Conservation (phyloP, 306 rosid genomes). For the Herpetospermum pedunculosum region DNA sequence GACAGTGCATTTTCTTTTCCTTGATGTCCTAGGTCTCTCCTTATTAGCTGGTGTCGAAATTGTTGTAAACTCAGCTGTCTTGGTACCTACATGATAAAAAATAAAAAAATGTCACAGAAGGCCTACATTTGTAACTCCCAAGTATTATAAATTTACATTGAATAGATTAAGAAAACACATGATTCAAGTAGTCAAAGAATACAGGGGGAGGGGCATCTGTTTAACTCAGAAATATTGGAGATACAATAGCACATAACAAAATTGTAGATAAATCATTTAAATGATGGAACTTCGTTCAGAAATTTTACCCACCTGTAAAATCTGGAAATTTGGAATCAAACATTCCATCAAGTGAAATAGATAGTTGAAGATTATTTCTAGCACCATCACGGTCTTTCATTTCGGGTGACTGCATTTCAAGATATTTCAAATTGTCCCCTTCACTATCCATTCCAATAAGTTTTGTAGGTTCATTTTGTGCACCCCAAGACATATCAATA, state of each 20-base stretch:
- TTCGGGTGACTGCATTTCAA: conserved; percentile 25
- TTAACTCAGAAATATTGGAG: conserved; percentile 4
- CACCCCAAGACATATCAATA: conserved; percentile 13
- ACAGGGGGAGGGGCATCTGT: background rate
- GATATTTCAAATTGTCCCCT: conserved; percentile 16
- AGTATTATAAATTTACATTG: background rate
- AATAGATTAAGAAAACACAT: background rate
- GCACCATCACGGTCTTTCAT: conserved; percentile 14
- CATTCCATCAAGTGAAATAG: conserved; percentile 23
- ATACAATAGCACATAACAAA: background rate
- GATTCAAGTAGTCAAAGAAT: background rate
- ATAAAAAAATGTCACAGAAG: too few relatives aligned
- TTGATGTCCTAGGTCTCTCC: conserved; percentile 26
- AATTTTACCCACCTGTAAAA: conserved; percentile 25
- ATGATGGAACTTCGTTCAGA: background rate
- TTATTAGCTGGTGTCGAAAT: conserved; percentile 45
- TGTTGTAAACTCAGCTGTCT: conserved; percentile 25
- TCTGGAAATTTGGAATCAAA: conserved; percentile 27
- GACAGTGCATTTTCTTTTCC: conserved; percentile 46
- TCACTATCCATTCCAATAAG: conserved; percentile 17
- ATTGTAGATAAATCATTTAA: background rate
- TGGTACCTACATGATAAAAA: conserved; percentile 41
- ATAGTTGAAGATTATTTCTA: conserved; percentile 7
- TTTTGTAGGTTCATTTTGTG: conserved; percentile 16
- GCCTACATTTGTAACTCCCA: background rate